Evolutionary conservation across 306 rosid genomes (phyloP).

Genomic region (Quercus alba): DNA sequence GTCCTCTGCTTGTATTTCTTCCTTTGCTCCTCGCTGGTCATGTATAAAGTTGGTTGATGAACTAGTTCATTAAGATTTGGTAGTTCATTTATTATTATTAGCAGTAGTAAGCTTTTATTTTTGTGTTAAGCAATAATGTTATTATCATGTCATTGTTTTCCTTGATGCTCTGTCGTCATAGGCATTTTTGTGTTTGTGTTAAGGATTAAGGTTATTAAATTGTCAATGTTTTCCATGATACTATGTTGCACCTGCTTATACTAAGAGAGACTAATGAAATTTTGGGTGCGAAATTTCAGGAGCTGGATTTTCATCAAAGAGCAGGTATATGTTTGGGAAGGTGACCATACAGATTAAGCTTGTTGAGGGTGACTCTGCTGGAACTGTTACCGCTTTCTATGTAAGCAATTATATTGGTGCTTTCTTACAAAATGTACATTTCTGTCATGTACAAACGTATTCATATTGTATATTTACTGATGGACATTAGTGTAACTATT

Average conservation of each 20-base stretch:
- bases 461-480: neutral
- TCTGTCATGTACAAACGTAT: no score
- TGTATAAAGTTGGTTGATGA: no score
- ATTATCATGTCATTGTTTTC: no score
- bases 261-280: neutral
- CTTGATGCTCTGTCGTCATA: no score
- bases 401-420: conserved; percentile 30
- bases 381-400: conserved; percentile 93
- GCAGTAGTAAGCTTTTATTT: no score
- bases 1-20: no score
- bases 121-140: no score
- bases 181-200: no score
- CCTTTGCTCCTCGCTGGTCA: no score
- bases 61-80: no score
- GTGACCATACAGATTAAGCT: conserved; percentile 79
- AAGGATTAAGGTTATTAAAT: no score
- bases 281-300: conserved; percentile 44
- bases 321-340: conserved; percentile 80
- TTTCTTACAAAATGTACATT: neutral
- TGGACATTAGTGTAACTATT: neutral
- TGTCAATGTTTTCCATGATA: neutral
- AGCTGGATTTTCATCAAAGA: conserved; percentile 89
- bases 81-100: no score
- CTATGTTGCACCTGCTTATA: neutral
- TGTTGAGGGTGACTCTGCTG: conserved; percentile 89